Conservation (phyloP, 2,329 filamentous ascomycete species). For the Talaromyces sp. region DNA sequence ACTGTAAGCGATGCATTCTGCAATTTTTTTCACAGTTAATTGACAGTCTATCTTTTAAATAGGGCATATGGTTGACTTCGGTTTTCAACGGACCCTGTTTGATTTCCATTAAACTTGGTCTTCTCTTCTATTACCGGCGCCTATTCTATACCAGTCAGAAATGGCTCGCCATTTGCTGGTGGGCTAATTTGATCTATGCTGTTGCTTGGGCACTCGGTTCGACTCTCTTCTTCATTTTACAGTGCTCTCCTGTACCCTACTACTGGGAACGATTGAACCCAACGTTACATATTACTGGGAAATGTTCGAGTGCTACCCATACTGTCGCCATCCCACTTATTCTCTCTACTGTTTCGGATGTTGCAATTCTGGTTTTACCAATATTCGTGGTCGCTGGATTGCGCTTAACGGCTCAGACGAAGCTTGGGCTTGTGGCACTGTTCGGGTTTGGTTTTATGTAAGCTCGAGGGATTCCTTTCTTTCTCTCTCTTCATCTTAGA, state of each 20-base stretch:
- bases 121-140: neutral
- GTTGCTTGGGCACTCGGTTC: neutral
- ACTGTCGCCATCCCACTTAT: neutral
- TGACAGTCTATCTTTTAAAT: neutral
- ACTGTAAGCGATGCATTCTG: neutral
- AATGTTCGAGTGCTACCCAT: neutral
- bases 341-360: neutral
- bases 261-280: constrained; percentile 1
- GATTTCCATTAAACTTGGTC: neutral
- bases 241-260: neutral
- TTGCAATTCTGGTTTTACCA: neutral
- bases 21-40: neutral
- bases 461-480: neutral
- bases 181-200: neutral
- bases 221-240: neutral
- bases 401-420: neutral
- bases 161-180: neutral
- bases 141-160: neutral
- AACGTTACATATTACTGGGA: neutral
- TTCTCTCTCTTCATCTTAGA: neutral
- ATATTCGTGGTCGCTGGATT: neutral
- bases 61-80: neutral
- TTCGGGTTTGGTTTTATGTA: neutral
- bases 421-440: neutral
- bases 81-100: neutral